A percentile compares a stretch with the other conserved stretches of the same genome.
phyloP scores from a whole-genome alignment of 345 rosid genomes.

The Syzygium grande region DNA sequence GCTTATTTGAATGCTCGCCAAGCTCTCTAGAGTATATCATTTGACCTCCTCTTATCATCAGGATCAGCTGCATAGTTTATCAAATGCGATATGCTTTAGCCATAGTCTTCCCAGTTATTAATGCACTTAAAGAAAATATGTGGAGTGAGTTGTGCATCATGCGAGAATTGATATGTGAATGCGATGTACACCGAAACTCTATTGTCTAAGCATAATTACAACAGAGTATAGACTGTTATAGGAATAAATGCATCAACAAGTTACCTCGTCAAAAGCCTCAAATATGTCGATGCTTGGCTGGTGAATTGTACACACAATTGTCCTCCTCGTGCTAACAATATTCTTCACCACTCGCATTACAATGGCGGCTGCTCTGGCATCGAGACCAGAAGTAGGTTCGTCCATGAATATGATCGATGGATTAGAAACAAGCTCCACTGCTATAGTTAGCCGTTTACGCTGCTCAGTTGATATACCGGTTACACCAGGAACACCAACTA shows the following conservation, averaged over 20 bases:
- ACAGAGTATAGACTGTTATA: background rate
- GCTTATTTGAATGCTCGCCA: conserved; percentile 39
- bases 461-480: conserved; percentile 50
- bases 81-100: background rate
- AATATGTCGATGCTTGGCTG: conserved; percentile 55
- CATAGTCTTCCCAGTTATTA: background rate
- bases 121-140: background rate
- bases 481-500: conserved; percentile 35
- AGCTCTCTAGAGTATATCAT: conserved; percentile 43
- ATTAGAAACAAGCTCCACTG: conserved; percentile 53
- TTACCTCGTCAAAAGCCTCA: conserved; percentile 51
- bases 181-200: background rate
- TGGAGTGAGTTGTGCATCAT: background rate
- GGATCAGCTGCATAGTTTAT: conserved; percentile 28
- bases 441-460: conserved; percentile 42
- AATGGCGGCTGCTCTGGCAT: conserved; percentile 62
- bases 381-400: conserved; percentile 49
- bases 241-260: background rate
- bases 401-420: conserved; percentile 57
- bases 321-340: conserved; percentile 27
- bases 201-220: background rate
- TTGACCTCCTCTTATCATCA: conserved; percentile 53
- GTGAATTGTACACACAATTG: conserved; percentile 52
- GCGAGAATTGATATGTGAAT: background rate
- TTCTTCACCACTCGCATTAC: conserved; percentile 53